Base-by-base conservation (phyloP, 2,329 filamentous ascomycete species). In the Trichophyton verrucosum region DNA sequence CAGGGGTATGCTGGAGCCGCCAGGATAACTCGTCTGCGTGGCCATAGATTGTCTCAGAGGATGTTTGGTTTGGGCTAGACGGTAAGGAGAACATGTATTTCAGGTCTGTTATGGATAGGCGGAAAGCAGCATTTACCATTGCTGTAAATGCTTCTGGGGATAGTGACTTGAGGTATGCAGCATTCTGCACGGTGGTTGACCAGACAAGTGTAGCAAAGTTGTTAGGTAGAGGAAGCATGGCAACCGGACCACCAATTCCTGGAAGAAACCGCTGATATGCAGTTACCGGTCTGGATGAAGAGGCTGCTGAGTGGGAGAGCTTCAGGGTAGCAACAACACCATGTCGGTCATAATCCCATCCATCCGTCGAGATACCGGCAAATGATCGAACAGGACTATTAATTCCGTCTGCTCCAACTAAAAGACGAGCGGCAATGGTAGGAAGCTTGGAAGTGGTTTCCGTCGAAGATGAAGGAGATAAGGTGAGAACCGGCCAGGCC, bases 201-300 rank as follows among this genome's bases (percentile, higher is more conserved):
- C 94, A 99, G 17, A 99, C 94, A 3, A 99, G 79, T 0, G 90
- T 91, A 3, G 91, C 86, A 71, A 84, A 82, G 65, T 88, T 87
- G 20, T 88, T 88, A 0, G 94, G 94, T 7, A 99, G 78, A 1
- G 94, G 94, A 1, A 99, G 83, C 76, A 97, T 85, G 17, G 94
- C 94, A 58, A 97, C 84, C 0, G 94, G 94, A 0, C 94, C 94
- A 0, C 76, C 76, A 3, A 78, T 69, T 3, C 89, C 89, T 3
- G 94, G 94, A 13, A 99, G 79, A 77, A 99, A 99, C 60, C 94
- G 85, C 75, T 99, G 94, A 73, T 96, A 99, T 27, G 94, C 94
- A 57, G 86, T 90, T 71, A 88, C 90, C 68, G 70, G 76, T 57
- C 77, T 62, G 9, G 68, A 67, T 2, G 64, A 63, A 68, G 63